Percentiles rank a stretch among this genome's conserved stretches.
Conservation (phyloP, 805 yeast species). For the Wickerhamomyces ciferrii region DNA sequence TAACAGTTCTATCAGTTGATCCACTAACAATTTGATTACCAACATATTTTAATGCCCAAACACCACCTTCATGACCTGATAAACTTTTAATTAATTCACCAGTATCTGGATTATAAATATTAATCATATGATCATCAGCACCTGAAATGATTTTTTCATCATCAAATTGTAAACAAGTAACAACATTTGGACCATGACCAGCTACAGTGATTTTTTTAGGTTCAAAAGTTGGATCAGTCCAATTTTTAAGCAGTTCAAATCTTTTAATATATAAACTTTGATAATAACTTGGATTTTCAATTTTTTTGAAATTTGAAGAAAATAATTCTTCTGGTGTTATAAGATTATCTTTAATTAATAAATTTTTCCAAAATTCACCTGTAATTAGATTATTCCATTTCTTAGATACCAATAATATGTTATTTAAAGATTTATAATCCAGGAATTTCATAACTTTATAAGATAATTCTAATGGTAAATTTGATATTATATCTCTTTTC, state of each 20-base stretch:
- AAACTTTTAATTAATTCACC: slow-evolving; percentile 62
- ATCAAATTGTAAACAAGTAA: slow-evolving; percentile 92
- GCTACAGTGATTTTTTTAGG: slow-evolving; percentile 65
- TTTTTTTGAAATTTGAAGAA: slow-evolving; percentile 15
- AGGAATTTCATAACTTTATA: slow-evolving; percentile 58
- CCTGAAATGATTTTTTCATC: slow-evolving; percentile 89
- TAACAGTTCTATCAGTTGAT: slow-evolving; percentile 88
- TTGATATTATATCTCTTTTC: slow-evolving; percentile 65
- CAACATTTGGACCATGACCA: slow-evolving; percentile 77
- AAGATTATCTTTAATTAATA: slow-evolving; percentile 59
- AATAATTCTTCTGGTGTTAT: slow-evolving; percentile 41
- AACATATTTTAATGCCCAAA: slow-evolving; percentile 92
- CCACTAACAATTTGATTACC: slow-evolving; percentile 87
- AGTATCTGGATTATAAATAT: slow-evolving; percentile 71
- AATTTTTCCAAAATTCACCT: slow-evolving; percentile 62
- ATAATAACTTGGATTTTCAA: slow-evolving; percentile 12
- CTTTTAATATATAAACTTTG: slow-evolving; percentile 14
- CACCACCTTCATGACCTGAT: slow-evolving; percentile 94
- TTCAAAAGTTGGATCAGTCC: slow-evolving; percentile 70
- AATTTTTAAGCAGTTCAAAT: slow-evolving; percentile 41
- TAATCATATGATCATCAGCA: slow-evolving; percentile 80
- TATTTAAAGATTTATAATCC: slow-evolving; percentile 56
- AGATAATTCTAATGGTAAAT: slow-evolving; percentile 73
- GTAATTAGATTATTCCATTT: slow-evolving; percentile 67
- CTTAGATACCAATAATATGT: slow-evolving; percentile 58